These are phyloP conservation scores for Phtheirospermum japonicum DNA, from an alignment of 257 asterid species.

Conservation along the genomic window DNA sequence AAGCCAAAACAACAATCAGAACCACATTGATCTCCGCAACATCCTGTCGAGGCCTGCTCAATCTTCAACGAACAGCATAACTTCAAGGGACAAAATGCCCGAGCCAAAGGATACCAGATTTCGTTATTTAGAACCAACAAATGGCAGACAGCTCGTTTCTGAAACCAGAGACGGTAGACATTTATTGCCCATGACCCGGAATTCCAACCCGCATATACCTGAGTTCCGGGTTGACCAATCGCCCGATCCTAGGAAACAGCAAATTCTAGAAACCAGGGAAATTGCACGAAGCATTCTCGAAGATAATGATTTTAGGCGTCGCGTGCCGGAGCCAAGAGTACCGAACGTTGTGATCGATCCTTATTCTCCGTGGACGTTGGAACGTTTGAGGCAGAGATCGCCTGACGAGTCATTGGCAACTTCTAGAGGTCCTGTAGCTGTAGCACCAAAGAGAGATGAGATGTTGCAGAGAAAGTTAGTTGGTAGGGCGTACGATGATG, in stretches of 20 bases:
- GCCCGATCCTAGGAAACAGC: constrained; percentile 40
- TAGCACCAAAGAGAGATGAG: constrained; percentile 63
- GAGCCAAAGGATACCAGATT: constrained; percentile 43
- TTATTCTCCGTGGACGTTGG: constrained; percentile 78
- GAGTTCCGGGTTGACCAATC: constrained; percentile 31
- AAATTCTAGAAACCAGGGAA: constrained; percentile 34
- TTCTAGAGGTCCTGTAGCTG: constrained; percentile 47
- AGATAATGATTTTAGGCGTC: constrained; percentile 41
- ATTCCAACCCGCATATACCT: constrained; percentile 32
- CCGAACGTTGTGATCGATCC: constrained; percentile 43
- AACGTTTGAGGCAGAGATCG: constrained; percentile 67
- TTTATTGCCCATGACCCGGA: constrained; percentile 34
- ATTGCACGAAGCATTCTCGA: constrained; percentile 37
- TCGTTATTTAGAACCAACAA: constrained; percentile 35
- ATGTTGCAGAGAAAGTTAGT: constrained; percentile 44
- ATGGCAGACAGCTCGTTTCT: constrained; percentile 33
- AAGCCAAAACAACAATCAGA: constrained; percentile 47
- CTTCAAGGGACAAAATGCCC: constrained; percentile 39
- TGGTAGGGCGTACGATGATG: constrained; percentile 50
- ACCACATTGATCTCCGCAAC: constrained; percentile 68
- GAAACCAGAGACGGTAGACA: constrained; percentile 40
- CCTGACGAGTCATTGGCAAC: constrained; percentile 49
- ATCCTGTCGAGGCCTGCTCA: constrained; percentile 84
- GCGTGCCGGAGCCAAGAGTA: constrained; percentile 41
- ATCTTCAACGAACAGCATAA: constrained; percentile 47